Evolutionary conservation across 306 rosid species (phyloP), one percentile per base, ranked within the genome.

Genomic region (Adenanthera pavonina): DNA sequence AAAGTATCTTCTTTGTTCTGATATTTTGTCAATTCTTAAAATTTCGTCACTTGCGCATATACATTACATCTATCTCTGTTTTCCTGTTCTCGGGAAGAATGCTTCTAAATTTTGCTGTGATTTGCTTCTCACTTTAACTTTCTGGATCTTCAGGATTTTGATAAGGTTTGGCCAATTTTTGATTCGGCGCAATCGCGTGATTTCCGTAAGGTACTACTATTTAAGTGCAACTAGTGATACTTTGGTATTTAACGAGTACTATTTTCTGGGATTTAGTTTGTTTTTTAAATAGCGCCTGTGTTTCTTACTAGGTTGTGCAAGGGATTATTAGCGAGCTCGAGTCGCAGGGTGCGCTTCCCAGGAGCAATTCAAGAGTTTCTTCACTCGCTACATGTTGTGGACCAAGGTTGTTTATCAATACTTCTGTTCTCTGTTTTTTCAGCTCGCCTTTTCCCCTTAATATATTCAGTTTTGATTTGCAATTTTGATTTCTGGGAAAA

Each of bases 381-480:
- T 95, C 99, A 17, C 97, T 96, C 69, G 99, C 99, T 68, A 96
- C 98, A 3, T 96, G 99, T 74, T 96, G 99, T 80, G 99, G 99
- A 84, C 99, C 99, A 76, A 96, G 98, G 99, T 95, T 84, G 67
- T 97, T 90, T 66, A 66, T 48, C 34, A 62, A 49, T 52, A 25
- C 75, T 60, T 38, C 12, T 41, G 46, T 36, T 53, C 13, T 43
- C 1, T 25, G 30, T 44, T 16, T 13, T 74, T 30, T 13, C 20
- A 47, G 70, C 74, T 46, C 74, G 33, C 19, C 30, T 71, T 30
- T 35, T 56, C 19, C n/a, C 46, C 40, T 2, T 48, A 69, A 66
- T 49, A 73, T 40, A 47, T 79, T 82, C 61, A 60, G 69, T 70
- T 17, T 47, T 4, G 36, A 40, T 40, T 35, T 40, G 30, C 17